A percentile compares a stretch with the other conserved stretches of the same genome.
phyloP scores from a whole-genome alignment of 2,329 filamentous ascomycete genomes.

The Trichoderma sp. region DNA sequence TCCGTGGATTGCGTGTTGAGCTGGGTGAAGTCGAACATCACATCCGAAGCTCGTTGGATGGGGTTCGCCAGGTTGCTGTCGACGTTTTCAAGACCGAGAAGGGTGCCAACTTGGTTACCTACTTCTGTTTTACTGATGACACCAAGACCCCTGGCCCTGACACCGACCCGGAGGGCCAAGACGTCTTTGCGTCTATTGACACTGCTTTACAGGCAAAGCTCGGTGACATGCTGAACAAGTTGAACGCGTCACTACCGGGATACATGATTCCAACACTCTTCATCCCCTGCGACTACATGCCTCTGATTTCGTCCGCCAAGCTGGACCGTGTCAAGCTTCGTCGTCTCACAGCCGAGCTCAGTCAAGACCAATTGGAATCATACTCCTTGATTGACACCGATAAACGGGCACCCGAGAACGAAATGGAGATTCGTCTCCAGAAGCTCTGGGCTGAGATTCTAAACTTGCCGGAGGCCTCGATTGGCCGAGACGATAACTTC shows the following conservation, averaged over 20 bases:
- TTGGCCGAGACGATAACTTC: slow-evolving; percentile 29
- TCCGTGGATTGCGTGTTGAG: slow-evolving; percentile 61
- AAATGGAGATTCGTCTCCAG: slow-evolving; percentile 31
- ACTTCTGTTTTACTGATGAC: slow-evolving; percentile 6
- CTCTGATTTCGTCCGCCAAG: slow-evolving; percentile 30
- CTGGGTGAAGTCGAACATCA: slow-evolving; percentile 38
- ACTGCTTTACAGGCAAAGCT: neutral
- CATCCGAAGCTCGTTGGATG: neutral
- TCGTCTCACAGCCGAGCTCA: neutral
- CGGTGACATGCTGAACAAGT: neutral
- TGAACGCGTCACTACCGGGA: slow-evolving; percentile 28
- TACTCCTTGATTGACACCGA: neutral
- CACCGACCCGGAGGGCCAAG: neutral
- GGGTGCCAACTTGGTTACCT: slow-evolving; percentile 12
- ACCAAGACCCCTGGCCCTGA: neutral
- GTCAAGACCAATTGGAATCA: neutral
- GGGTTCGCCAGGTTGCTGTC: slow-evolving; percentile 6
- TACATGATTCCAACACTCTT: slow-evolving; percentile 50
- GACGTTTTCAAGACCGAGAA: slow-evolving; percentile 23
- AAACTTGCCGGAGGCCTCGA: slow-evolving; percentile 8
- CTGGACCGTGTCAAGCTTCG: slow-evolving; percentile 24
- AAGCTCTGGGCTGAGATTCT: slow-evolving; percentile 30
- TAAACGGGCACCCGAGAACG: slow-evolving; percentile 11
- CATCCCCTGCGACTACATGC: slow-evolving; percentile 46
- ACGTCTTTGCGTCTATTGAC: neutral